Conservation (phyloP, 73 alveolate genomes). For the Tetrahymena thermophila region DNA sequence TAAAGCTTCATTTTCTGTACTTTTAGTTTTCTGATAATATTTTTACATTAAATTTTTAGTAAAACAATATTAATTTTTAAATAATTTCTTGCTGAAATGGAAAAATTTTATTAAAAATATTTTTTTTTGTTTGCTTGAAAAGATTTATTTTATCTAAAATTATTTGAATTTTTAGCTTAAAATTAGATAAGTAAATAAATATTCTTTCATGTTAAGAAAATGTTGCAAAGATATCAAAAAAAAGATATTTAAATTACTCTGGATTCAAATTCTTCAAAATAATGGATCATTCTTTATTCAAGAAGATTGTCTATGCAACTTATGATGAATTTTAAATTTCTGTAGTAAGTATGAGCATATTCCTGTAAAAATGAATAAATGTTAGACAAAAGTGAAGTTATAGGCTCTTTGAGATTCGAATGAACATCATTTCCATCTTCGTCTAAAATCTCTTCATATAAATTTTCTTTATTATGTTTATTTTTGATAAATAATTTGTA, state of each 20-base stretch:
- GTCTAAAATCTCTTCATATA: not conserved
- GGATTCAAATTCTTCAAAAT: not conserved
- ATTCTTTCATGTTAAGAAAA: no score
- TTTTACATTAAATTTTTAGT: no score
- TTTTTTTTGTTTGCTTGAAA: no score
- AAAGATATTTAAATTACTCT: not conserved
- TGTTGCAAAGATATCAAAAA: not conserved
- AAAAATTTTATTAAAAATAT: no score
- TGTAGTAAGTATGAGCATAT: not conserved
- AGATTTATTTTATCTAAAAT: not conserved
- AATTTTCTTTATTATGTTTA: not conserved
- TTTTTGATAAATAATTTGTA: not conserved
- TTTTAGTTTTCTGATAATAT: not conserved
- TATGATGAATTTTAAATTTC: not conserved
- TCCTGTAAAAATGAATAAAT: not conserved
- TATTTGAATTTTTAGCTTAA: no score
- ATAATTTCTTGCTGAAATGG: no score
- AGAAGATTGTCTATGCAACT: not conserved
- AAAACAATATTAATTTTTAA: no score
- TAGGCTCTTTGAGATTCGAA: not conserved
- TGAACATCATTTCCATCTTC: not conserved
- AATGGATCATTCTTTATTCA: not conserved
- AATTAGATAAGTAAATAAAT: no score
- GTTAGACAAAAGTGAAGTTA: not conserved
- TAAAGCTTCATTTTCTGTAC: not conserved